phyloP scores from a whole-genome alignment of 345 rosid species.

The Brassica napus region Da-Ae NC_063450.1:35441501-35442000 shows the following conservation, averaged over 20 bases:
- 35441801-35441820: constrained; percentile 53
- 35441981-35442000: background rate
- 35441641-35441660: constrained; percentile 65
- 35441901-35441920: constrained; percentile 32
- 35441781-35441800: constrained; percentile 51
- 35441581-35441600: constrained; percentile 71
- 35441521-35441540: background rate
- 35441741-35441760: constrained; percentile 51
- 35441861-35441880: constrained; percentile 8
- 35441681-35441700: background rate
- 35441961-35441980: constrained; percentile 33
- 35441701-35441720: constrained; percentile 4
- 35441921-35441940: constrained; percentile 34
- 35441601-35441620: constrained; percentile 68
- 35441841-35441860: constrained; percentile 47
- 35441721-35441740: background rate
- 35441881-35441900: constrained; percentile 22
- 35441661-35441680: constrained; percentile 72
- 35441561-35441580: constrained; percentile 48
- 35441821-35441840: constrained; percentile 68
- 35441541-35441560: constrained; percentile 5
- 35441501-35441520: too few relatives aligned
- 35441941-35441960: constrained; percentile 54
- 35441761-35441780: constrained; percentile 53
- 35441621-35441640: constrained; percentile 71